Base-by-base conservation (phyloP, 441 rosid species). In the Mallotus japonicus region DNA sequence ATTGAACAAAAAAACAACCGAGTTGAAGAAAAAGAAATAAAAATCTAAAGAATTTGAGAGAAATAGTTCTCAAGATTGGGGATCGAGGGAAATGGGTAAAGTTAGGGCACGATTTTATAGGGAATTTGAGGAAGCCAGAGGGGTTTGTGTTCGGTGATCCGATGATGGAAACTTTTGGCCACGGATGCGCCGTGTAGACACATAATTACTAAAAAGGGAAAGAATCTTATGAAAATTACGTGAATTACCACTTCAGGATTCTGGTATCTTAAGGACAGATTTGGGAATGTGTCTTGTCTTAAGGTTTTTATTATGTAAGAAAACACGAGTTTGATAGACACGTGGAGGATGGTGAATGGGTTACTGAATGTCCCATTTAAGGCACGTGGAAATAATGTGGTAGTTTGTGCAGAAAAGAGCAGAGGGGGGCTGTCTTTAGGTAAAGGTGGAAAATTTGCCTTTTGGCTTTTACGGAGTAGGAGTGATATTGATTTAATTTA, bases 31-130 rank as follows among this genome's bases (percentile, higher is more conserved):
- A 54, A 1, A 5, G 46, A 55, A 42, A 19, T 1, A 8, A 13
- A 74, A 0, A 68, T 19, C 13, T 15, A n/a, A 67, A 68, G 53
- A 58, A 69, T 22, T 73, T 65, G 5, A n/a, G 55, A 69, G 65
- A 71, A 71, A 70, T 54, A 53, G 49, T 50, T 12, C n/a, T 12
- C 49, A 22, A 50, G 63, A 71, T 22, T 60, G 47, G 54, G 51
- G 76, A 68, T 50, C 64, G 46, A 15, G 16, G n/a, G 14, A 54
- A 28, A 1, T 3, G 42, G 71, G 76, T 62, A 16, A 73, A 78
- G 78, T 65, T 65, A 6, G 79, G 77, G 70, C 74, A 63, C 46
- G 53, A 42, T 67, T 37, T 75, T 79, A 79, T 61, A 74, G 79
- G 65, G 55, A 62, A 65, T 69, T 34, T 53, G 2, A n/a, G 8